Evolutionary conservation across 306 rosid species (phyloP), one percentile per base, ranked within the genome.

Genomic region (Cicer cuneatum): DNA sequence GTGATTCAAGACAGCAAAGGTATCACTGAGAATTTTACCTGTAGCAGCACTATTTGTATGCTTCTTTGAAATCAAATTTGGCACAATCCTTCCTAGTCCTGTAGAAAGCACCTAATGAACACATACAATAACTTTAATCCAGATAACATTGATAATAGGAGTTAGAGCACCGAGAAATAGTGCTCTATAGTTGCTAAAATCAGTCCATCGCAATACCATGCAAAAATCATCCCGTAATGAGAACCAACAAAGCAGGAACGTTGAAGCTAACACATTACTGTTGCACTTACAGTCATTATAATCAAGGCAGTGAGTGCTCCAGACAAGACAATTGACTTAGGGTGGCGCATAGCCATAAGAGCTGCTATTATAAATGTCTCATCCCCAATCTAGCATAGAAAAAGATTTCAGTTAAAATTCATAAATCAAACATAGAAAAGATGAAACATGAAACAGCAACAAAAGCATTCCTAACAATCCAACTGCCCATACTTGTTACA

Each of bases 261-360:
- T 54, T 19, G 41, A 64, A 65, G 8, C 37, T 7, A 49, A 41
- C 33, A 10, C 1, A 41, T 12, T 14, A 3, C 24, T 33, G 73
- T 71, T 29, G 45, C 68, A 77, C 86, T 79, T 86, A 95, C 97
- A 2, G 99, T 95, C 99, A 95, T 95, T 73, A 95, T 87, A 73
- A 95, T 37, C 89, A 95, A 78, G 75, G 99, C 99, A 64, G 78
- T 8, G 39, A 95, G 97, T 0, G 99, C 98, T 72, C 99, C 99
- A 42, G 98, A 92, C 79, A 95, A 81, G 52, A 95, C 99, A 72
- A 88, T 92, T 71, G 99, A 92, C 89, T 87, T 90, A 7, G 99
- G 99, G 60, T 95, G 99, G 10, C 99, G 99, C 99, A 95, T 95
- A 38, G 98, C 99, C 99, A 92, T 95, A 45, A 95, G 92, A 80